Percentiles rank a stretch among this genome's conserved stretches.
phyloP scores from a whole-genome alignment of 2,329 filamentous ascomycete genomes.

The Helotiales sp. region DNA sequence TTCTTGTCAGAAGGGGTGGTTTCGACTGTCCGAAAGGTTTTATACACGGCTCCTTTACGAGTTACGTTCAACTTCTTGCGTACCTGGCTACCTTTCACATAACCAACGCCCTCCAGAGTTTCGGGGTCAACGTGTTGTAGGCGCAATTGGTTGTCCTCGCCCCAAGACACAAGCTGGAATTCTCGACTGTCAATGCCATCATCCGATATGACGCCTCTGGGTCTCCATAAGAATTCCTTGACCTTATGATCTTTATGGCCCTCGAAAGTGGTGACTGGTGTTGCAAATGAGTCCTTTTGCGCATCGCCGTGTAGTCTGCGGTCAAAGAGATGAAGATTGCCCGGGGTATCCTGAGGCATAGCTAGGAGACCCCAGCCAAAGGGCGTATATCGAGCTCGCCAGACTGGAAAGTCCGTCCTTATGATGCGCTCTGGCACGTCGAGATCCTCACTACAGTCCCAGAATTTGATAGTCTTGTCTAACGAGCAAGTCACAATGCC shows the following conservation, averaged over 20 bases:
- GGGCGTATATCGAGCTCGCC: slow-evolving; percentile 87
- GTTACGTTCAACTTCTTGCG: slow-evolving; percentile 70
- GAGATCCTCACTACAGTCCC: slow-evolving; percentile 70
- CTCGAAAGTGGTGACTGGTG: slow-evolving; percentile 57
- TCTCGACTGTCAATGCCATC: slow-evolving; percentile 79
- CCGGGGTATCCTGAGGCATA: slow-evolving; percentile 89
- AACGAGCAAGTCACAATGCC: slow-evolving; percentile 85
- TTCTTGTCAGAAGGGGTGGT: slow-evolving; percentile 58
- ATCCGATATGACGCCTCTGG: slow-evolving; percentile 64
- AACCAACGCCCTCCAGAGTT: slow-evolving; percentile 68
- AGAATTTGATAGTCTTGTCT: slow-evolving; percentile 90
- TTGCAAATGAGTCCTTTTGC: slow-evolving; percentile 44
- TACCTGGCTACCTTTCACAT: slow-evolving; percentile 66
- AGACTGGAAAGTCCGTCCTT: slow-evolving; percentile 80
- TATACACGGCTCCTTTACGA: slow-evolving; percentile 81
- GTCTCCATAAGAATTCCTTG: slow-evolving; percentile 90
- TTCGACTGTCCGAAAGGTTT: slow-evolving; percentile 77
- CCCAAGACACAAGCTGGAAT: slow-evolving; percentile 93
- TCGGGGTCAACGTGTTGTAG: slow-evolving; percentile 71
- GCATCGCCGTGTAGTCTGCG: slow-evolving; percentile 48
- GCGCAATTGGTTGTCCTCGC: slow-evolving; percentile 78
- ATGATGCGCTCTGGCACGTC: slow-evolving; percentile 75
- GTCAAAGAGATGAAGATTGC: slow-evolving; percentile 83
- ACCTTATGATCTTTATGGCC: slow-evolving; percentile 66
- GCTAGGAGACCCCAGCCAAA: slow-evolving; percentile 84